These are phyloP conservation scores for Talaromyces sp. DNA, from an alignment of 2,329 filamentous ascomycete genomes.

Conservation along the genomic window DNA sequence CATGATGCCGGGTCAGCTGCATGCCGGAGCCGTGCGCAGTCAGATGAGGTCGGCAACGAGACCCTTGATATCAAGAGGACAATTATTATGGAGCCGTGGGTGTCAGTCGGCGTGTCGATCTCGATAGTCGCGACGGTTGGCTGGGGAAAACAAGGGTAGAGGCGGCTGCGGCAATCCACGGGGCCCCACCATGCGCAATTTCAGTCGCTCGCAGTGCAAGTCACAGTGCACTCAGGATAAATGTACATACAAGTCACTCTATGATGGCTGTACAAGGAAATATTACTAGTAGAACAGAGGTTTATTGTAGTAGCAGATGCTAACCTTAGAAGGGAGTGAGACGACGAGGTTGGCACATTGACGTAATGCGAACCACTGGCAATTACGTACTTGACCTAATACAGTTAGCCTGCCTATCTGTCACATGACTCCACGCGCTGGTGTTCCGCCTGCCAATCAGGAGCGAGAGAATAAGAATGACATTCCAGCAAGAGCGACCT, in stretches of 20 bases:
- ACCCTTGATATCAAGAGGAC: background rate
- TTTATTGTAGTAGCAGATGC: background rate
- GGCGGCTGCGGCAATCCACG: constrained; percentile 13
- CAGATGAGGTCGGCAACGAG: constrained; percentile 1
- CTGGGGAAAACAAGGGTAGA: constrained; percentile 8
- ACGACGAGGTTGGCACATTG: background rate
- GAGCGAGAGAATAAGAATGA: background rate
- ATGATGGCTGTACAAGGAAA: background rate
- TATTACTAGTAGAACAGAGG: background rate
- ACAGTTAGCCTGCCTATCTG: background rate
- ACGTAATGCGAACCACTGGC: background rate
- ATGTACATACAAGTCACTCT: background rate
- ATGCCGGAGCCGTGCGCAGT: constrained; percentile 16
- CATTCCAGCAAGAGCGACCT: background rate
- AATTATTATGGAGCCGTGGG: background rate
- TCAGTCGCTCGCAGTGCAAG: background rate
- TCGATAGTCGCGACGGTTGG: constrained; percentile 6
- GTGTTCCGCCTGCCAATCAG: constrained; percentile 2
- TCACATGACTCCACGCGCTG: constrained; percentile 3
- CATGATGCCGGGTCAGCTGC: constrained; percentile 19
- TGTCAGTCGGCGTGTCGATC: background rate
- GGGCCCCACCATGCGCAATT: constrained; percentile 9
- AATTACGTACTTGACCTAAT: background rate
- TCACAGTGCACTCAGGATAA: background rate
- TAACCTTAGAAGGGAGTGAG: background rate